Conservation (phyloP, 257 asterid species). For the Datura wrightii region DNA sequence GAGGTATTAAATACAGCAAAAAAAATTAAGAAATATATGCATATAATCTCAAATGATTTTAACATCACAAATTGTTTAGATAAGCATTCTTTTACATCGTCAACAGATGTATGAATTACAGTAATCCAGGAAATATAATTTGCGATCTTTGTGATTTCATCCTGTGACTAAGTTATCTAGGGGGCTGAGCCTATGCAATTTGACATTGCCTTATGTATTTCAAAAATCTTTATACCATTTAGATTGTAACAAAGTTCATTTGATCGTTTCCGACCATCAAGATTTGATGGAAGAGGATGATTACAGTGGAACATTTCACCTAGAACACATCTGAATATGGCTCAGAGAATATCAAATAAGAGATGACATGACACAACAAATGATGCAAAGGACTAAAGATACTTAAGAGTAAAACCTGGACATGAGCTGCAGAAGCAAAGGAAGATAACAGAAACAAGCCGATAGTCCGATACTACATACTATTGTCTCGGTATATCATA, state of each 20-base stretch:
- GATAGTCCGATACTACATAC: too few species aligned
- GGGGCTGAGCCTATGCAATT: not conserved
- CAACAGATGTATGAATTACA: not conserved
- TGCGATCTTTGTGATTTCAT: constrained; percentile 6
- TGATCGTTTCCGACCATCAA: not conserved
- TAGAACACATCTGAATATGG: not conserved
- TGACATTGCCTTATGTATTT: not conserved
- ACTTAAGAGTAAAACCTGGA: not conserved
- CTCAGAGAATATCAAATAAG: not conserved
- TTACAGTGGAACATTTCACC: not conserved
- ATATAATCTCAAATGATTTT: constrained; percentile 4
- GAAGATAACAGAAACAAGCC: not conserved
- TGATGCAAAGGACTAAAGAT: not conserved
- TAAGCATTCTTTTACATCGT: not conserved
- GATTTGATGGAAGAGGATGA: not conserved
- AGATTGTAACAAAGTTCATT: too few species aligned
- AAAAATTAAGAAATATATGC: not conserved
- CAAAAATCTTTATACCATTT: not conserved
- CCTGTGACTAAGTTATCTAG: not conserved
- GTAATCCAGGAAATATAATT: constrained; percentile 21
- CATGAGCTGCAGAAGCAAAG: not conserved
- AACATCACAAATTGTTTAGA: constrained; percentile 10
- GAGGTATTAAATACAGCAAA: not conserved
- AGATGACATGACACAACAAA: not conserved
- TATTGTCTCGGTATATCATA: not conserved